Conservation (phyloP, 495 filamentous ascomycete genomes). For the Neurospora hispaniola region DNA sequence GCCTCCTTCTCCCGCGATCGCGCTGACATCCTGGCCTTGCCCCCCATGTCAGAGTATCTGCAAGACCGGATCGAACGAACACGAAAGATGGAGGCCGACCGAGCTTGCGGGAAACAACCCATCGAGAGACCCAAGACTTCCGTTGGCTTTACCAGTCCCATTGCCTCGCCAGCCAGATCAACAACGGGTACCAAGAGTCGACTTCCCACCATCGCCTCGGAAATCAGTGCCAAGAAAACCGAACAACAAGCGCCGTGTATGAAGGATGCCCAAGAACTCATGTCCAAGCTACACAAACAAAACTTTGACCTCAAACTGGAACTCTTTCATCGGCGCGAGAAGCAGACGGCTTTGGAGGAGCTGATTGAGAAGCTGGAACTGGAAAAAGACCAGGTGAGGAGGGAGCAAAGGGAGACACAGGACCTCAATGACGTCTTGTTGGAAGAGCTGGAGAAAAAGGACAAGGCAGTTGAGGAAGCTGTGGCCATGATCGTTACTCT, state of each 20-base stretch:
- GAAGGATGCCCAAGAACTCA: conserved; percentile 37
- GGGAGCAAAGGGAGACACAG: conserved; percentile 39
- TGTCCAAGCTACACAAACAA: conserved; percentile 63
- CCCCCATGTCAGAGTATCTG: conserved; percentile 33
- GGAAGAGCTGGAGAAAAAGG: conserved; percentile 60
- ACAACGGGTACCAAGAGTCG: conserved; percentile 14
- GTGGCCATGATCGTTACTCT: conserved; percentile 67
- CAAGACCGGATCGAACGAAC: conserved; percentile 42
- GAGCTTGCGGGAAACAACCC: conserved; percentile 13
- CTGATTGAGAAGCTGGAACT: conserved; percentile 53
- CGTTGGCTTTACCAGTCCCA: conserved; percentile 7
- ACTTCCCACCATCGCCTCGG: conserved; percentile 18
- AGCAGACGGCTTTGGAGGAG: conserved; percentile 44
- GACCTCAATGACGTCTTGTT: conserved; percentile 60
- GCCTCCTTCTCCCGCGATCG: conserved; percentile 23
- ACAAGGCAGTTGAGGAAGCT: conserved; percentile 72
- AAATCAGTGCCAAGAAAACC: conserved; percentile 21
- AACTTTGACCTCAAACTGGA: conserved; percentile 89
- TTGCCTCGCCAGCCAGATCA: not conserved
- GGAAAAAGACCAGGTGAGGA: conserved; percentile 17
- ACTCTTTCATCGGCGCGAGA: conserved; percentile 60
- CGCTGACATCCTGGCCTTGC: conserved; percentile 17
- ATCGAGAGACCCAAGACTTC: not conserved
- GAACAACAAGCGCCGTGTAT: conserved; percentile 27
- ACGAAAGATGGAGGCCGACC: conserved; percentile 36